A percentile compares a stretch with the other conserved stretches of the same genome.
These are phyloP conservation scores for Microdochium trichocladiopsis DNA, from an alignment of 2,329 filamentous ascomycete species.

Conservation along the genomic window DNA sequence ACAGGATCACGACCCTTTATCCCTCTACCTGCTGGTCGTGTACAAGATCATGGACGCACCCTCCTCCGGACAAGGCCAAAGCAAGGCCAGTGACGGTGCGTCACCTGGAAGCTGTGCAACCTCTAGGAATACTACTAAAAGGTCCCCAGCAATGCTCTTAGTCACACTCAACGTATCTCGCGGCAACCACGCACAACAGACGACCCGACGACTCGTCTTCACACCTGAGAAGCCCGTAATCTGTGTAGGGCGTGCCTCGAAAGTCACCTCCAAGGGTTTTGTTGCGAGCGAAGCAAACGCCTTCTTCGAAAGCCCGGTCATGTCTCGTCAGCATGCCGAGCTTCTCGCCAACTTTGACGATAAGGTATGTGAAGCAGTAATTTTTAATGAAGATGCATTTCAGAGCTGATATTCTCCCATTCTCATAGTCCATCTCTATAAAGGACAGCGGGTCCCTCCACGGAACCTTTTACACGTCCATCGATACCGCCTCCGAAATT, in stretches of 20 bases:
- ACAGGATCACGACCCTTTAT: too few species aligned
- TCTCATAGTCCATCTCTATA: slow-evolving; percentile 32
- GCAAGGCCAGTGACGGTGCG: neutral
- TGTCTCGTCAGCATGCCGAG: slow-evolving; percentile 62
- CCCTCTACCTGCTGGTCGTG: too few species aligned
- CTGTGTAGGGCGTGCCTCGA: slow-evolving; percentile 37
- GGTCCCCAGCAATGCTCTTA: neutral
- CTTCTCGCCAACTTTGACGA: slow-evolving; percentile 34
- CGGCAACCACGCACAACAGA: slow-evolving; percentile 6
- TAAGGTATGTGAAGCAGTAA: slow-evolving; percentile 28
- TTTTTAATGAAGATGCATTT: neutral
- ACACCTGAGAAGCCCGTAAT: slow-evolving; percentile 13
- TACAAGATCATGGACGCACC: neutral
- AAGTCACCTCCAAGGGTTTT: slow-evolving; percentile 34
- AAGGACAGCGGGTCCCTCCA: slow-evolving; percentile 43
- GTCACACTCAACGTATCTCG: slow-evolving; percentile 11
- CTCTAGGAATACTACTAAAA: neutral
- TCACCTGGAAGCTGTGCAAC: neutral
- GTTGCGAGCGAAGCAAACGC: slow-evolving; percentile 41
- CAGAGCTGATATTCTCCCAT: slow-evolving; percentile 14
- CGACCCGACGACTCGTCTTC: slow-evolving; percentile 21
- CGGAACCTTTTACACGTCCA: slow-evolving; percentile 34
- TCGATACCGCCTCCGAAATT: slow-evolving; percentile 10
- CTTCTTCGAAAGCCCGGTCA: slow-evolving; percentile 65
- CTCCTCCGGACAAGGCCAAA: neutral